Evolutionary conservation across 306 rosid genomes (phyloP).

Genomic region (Acacia confusa): DNA sequence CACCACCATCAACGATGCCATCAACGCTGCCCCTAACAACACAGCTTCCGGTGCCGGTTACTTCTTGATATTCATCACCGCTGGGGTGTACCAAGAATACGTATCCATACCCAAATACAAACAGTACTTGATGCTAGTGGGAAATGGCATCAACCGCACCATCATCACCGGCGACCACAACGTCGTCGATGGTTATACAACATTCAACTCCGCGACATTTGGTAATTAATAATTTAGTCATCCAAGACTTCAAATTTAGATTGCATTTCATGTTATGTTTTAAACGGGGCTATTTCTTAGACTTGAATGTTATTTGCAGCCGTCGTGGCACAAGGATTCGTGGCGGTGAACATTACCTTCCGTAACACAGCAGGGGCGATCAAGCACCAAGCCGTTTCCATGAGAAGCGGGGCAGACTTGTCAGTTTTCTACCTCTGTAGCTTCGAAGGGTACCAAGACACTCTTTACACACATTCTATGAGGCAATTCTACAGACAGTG

Average conservation of each 20-base stretch:
- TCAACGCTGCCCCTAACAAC: conserved; percentile 68
- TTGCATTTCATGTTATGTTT: background rate
- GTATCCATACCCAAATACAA: conserved; percentile 63
- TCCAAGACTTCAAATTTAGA: background rate
- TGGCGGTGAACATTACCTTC: conserved; percentile 48
- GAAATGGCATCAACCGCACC: conserved; percentile 75
- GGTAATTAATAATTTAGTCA: conserved; percentile 35
- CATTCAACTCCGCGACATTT: conserved; percentile 77
- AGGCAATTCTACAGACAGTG: conserved; percentile 56
- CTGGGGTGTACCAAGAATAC: conserved; percentile 76
- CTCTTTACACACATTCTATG: conserved; percentile 47
- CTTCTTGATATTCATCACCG: conserved; percentile 52
- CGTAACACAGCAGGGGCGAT: conserved; percentile 52
- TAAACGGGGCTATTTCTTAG: background rate
- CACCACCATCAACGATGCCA: conserved; percentile 62
- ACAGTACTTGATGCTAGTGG: conserved; percentile 65
- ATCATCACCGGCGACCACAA: conserved; percentile 66
- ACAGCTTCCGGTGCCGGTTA: conserved; percentile 44
- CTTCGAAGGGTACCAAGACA: conserved; percentile 61
- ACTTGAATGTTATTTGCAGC: conserved; percentile 45
- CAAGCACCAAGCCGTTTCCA: conserved; percentile 53
- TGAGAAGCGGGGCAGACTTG: conserved; percentile 44
- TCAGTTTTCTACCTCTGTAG: conserved; percentile 53
- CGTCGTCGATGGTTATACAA: conserved; percentile 73
- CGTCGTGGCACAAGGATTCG: conserved; percentile 67